phyloP scores from a whole-genome alignment of 371 early-diverging fungal species.

The Rhizopus delemar region DNA sequence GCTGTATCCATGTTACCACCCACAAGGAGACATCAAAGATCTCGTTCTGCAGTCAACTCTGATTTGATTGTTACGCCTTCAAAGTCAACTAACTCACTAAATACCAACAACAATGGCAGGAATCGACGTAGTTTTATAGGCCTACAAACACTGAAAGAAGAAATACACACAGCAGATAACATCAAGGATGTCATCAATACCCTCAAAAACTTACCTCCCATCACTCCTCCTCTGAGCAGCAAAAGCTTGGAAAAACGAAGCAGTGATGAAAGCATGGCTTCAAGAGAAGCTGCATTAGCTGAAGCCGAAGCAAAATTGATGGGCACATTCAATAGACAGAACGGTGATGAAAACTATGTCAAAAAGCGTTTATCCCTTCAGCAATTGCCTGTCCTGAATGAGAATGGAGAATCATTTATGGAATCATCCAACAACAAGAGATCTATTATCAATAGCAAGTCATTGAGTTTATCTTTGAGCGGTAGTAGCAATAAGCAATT shows the following conservation, averaged over 20 bases:
- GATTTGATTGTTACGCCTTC: slow-evolving; percentile 36
- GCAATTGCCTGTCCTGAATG: slow-evolving; percentile 44
- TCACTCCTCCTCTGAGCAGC: slow-evolving; percentile 15
- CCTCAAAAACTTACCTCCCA: slow-evolving; percentile 53
- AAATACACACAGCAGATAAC: slow-evolving; percentile 41
- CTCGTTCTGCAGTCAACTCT: slow-evolving; percentile 42
- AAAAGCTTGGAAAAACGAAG: slow-evolving; percentile 14
- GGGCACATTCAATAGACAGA: slow-evolving; percentile 42
- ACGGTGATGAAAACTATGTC: slow-evolving; percentile 12
- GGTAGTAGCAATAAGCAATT: slow-evolving; percentile 30
- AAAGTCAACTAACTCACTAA: slow-evolving; percentile 14
- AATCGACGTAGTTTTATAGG: slow-evolving; percentile 18
- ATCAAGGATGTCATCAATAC: slow-evolving; percentile 62
- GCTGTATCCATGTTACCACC: slow-evolving; percentile 28
- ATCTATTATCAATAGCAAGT: slow-evolving; percentile 27
- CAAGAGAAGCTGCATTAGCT: slow-evolving; percentile 47
- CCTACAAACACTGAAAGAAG: slow-evolving; percentile 26
- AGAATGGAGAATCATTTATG: slow-evolving; percentile 34
- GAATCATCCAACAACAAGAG: slow-evolving; percentile 7
- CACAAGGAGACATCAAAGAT: slow-evolving; percentile 39
- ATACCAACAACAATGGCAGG: slow-evolving; percentile 5
- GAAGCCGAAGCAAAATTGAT: slow-evolving; percentile 57
- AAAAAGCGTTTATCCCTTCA: slow-evolving; percentile 45
- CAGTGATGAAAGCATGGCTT: slow-evolving; percentile 35
- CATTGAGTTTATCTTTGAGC: slow-evolving; percentile 25